phyloP scores from a whole-genome alignment of 2,329 filamentous ascomycete genomes.

The Leptographium procerum region DNA sequence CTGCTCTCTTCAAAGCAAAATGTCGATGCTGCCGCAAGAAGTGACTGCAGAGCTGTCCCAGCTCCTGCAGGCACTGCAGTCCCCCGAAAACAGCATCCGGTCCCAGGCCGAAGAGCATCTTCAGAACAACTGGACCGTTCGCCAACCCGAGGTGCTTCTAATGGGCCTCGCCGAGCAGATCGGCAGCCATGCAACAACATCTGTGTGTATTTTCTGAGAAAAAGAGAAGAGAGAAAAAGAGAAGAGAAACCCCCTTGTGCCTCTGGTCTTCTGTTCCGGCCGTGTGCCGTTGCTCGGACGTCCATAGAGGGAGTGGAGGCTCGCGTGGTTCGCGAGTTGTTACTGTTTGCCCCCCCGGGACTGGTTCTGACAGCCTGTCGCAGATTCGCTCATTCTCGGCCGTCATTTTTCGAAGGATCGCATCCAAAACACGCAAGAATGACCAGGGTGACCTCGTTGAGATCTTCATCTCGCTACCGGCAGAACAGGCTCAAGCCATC shows the following conservation, averaged over 20 bases:
- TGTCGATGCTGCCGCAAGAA: conserved; percentile 81
- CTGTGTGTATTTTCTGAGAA: conserved; percentile 37
- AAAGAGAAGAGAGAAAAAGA: no score
- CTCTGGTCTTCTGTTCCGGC: not conserved
- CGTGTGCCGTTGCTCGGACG: not conserved
- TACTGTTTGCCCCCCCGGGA: not conserved
- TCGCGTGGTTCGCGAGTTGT: no score
- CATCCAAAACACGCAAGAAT: conserved; percentile 76
- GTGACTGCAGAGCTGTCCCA: conserved; percentile 74
- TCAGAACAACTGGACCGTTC: conserved; percentile 76
- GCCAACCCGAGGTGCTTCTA: conserved; percentile 74
- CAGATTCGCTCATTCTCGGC: conserved; percentile 85
- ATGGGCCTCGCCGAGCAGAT: conserved; percentile 94
- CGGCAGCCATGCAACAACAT: conserved; percentile 59
- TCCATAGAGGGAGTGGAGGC: not conserved
- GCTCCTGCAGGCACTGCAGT: conserved; percentile 81
- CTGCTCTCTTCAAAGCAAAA: conserved; percentile 23
- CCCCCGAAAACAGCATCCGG: conserved; percentile 75
- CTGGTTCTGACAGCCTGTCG: not conserved
- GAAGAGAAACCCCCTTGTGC: no score
- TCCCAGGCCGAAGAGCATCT: conserved; percentile 83
- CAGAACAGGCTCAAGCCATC: conserved; percentile 65
- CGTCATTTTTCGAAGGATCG: conserved; percentile 87
- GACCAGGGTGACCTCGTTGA: conserved; percentile 62
- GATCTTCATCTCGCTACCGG: conserved; percentile 69